These are phyloP conservation scores for Bipolaris oryzae DNA, from an alignment of 2,329 filamentous ascomycete species.

Conservation along the genomic window DNA sequence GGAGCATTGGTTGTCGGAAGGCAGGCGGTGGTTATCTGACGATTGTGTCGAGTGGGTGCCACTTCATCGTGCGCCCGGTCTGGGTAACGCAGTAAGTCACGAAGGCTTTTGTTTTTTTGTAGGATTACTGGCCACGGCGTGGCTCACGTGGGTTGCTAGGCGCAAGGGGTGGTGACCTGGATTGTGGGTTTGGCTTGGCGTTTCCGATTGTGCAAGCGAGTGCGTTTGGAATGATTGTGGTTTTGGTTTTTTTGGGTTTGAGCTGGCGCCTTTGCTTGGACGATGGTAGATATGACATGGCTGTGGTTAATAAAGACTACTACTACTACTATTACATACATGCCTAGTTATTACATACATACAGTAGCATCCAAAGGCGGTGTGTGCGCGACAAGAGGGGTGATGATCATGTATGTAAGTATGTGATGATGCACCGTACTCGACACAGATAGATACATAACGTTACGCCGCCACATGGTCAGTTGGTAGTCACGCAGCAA, in stretches of 20 bases:
- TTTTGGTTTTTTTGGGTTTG: not conserved
- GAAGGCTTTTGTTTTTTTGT: not conserved
- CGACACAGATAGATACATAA: too few species aligned
- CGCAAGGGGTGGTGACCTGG: constrained; percentile 1
- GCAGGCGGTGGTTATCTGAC: not conserved
- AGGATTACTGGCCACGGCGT: constrained; percentile 1
- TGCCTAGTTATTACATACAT: too few species aligned
- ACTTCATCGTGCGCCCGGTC: constrained; percentile 11
- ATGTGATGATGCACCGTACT: too few species aligned
- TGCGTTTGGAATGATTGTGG: not conserved
- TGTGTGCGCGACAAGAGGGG: too few species aligned
- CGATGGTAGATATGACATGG: too few species aligned
- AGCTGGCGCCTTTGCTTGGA: not conserved
- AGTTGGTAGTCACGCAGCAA: too few species aligned
- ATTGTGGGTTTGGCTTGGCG: not conserved
- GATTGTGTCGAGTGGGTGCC: not conserved
- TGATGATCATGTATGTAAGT: too few species aligned
- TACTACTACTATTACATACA: too few species aligned
- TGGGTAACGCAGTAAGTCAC: constrained; percentile 2
- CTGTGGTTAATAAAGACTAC: too few species aligned
- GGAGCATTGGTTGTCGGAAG: not conserved
- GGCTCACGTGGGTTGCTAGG: constrained; percentile 1
- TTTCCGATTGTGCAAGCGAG: not conserved
- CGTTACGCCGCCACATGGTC: too few species aligned
- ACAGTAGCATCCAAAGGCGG: too few species aligned